Percentiles rank a stretch among this genome's conserved stretches.
Conservation (phyloP, 352 stramenopile species). For the Phytophthora pistaciae region DNA sequence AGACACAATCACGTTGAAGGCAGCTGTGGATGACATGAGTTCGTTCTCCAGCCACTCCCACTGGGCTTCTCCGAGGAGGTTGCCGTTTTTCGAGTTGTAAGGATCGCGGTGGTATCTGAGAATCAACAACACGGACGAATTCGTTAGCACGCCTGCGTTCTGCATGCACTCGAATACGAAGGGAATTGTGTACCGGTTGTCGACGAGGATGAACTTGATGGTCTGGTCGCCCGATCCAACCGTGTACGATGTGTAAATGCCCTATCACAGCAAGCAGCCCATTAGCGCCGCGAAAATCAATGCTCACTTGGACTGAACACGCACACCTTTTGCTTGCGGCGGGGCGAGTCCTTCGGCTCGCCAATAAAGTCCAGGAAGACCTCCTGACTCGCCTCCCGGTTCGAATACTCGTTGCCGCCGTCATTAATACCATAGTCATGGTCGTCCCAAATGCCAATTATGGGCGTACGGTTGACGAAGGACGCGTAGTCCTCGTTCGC, state of each 20-base stretch:
- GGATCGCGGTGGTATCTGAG: conserved; percentile 84
- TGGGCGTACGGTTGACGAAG: conserved; percentile 69
- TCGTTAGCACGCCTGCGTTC: not conserved
- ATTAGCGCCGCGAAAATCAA: not conserved
- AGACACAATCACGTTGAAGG: conserved; percentile 95
- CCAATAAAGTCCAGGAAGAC: conserved; percentile 89
- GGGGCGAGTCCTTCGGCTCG: conserved; percentile 75
- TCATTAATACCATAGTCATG: conserved; percentile 94
- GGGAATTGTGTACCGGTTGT: conserved; percentile 61
- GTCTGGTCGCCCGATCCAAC: conserved; percentile 68
- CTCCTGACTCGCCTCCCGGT: conserved; percentile 83
- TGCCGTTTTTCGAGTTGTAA: conserved; percentile 66
- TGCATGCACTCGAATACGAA: not conserved
- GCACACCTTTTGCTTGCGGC: conserved; percentile 75
- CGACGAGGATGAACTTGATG: conserved; percentile 90
- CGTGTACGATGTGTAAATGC: conserved; percentile 89
- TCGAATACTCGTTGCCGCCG: conserved; percentile 74
- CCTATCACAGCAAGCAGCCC: conserved; percentile 39
- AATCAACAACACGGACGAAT: not conserved
- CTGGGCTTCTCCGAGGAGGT: conserved; percentile 81
- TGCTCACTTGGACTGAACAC: not conserved
- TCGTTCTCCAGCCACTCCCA: conserved; percentile 90
- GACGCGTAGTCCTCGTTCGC: conserved; percentile 72
- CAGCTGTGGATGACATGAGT: conserved; percentile 77
- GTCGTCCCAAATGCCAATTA: conserved; percentile 92